These are phyloP conservation scores for Gossypium raimondii DNA, from an alignment of 345 rosid species.

Conservation along the genomic window DNA sequence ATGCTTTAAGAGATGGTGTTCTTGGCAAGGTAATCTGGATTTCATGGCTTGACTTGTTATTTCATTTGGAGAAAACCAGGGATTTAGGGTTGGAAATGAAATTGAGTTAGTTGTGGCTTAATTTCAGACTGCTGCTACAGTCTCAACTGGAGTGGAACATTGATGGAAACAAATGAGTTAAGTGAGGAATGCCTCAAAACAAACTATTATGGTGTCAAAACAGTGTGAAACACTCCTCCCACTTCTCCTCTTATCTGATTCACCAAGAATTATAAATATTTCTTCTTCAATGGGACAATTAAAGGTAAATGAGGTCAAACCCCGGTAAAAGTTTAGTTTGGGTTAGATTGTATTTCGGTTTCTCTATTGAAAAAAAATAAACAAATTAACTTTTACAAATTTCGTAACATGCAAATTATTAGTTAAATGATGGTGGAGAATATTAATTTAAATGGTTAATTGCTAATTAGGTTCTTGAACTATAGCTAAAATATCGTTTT, in stretches of 20 bases:
- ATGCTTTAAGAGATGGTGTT: slow-evolving; percentile 13
- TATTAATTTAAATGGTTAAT: no score
- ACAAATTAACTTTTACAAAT: no score
- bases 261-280: slow-evolving; percentile 38
- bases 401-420: no score
- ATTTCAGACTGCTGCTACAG: slow-evolving; percentile 19
- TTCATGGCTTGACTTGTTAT: no score
- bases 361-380: no score
- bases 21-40: background rate
- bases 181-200: slow-evolving; percentile 31
- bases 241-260: slow-evolving; percentile 34
- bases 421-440: no score
- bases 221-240: slow-evolving; percentile 35
- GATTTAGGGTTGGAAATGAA: no score
- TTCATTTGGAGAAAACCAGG: no score
- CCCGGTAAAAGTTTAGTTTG: no score
- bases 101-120: no score
- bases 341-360: rapidly evolving
- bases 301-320: slow-evolving; percentile 19
- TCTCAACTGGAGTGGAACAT: slow-evolving; percentile 17
- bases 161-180: slow-evolving; percentile 18
- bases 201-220: slow-evolving; percentile 39
- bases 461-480: no score
- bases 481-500: no score
- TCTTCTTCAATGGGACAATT: slow-evolving; percentile 19